Base-by-base conservation (phyloP, 2,329 filamentous ascomycete species). In the Colletotrichum eleusines region DNA sequence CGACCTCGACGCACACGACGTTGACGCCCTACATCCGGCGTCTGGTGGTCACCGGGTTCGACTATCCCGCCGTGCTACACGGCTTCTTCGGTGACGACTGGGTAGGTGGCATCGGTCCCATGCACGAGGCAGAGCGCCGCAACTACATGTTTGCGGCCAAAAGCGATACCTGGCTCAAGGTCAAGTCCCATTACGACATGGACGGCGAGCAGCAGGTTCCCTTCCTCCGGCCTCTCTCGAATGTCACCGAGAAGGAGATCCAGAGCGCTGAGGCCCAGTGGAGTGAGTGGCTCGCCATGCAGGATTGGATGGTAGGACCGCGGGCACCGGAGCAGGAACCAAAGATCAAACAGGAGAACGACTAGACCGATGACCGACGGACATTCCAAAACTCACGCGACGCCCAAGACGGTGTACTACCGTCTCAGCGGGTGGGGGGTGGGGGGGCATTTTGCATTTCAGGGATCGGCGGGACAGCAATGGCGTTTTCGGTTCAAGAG, bases 21-120 rank as follows among this genome's bases (percentile, higher is more conserved):
- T 85, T 98, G 14, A 88, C 96, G 5, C 95, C 96, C 0, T 99
- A 97, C 80, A 91, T 98, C 73, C 91, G 95, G 42, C 93, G 96
- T 20, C 87, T 98, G 2, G 90, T 98, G 57, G 94, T 94, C 20
- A 98, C 95, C 0, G 95, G 95, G 2, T 96, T 97, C 83, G 96
- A 98, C 80, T 91, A 90, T 50, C 90, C 92, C 0, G 90, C 90
- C 0, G 91, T 98, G n/a, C 84, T 99, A 71, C 94, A 97, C 78
- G 94, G 94, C 14, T 97, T 98, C 83, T 99, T 98, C 76, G 96
- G 96, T n/a, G 93, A 98, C 74, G 92, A 97, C 78, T 99, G 95
- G 93, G 81, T 84, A 42, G 84, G 88, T 26, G 96, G 96, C 2
- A 87, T 98, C 59, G 92, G 94, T 0, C 89, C 91, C 14, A 84